Evolutionary conservation across 768 basidiomycete species (phyloP), one percentile per base, ranked within the genome.

Genomic region (Suillus hirtellus): DNA sequence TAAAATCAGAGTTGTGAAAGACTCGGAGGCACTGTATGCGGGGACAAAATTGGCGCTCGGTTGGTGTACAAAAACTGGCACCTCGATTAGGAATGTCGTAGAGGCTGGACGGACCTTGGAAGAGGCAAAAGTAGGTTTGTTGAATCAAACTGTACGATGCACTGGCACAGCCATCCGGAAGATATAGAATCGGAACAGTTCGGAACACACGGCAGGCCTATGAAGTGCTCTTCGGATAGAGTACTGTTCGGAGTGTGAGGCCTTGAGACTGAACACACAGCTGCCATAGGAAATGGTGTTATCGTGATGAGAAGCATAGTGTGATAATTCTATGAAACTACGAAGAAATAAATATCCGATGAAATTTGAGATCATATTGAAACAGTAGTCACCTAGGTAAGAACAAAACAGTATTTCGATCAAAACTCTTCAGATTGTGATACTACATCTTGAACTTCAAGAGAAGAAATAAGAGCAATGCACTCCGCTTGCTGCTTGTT

Each of bases 401-500:
- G 0, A 43, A 44, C 5, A 6, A 40, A 40, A 40, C 40, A 15
- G 40, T 0, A 40, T 40, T 40, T 14, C 19, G 3, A 44, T 44
- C 19, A 44, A 40, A 3, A 40, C 19, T 8, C 43, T 44, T 44
- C 9, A 44, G 43, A 44, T 19, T 9, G 17, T 44, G 43, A 44
- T 44, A 47, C 46, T 24, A 47, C 12, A 38, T 61, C 27, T 27
- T 27, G 27, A 31, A 31, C 56, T 31, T 65, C 67, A 50, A 70
- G 50, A 24, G 68, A 72, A 2, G 69, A 71, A 60, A 67, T 53
- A 56, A 68, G 17, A 47, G 62, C 60, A 21, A 40, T 46, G 46
- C 64, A 68, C 40, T 56, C 63, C 24, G 52, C 56, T 49, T 61
- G 63, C 40, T 61, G 69, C 37, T 62, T 52, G 50, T 63, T 64